Percentiles rank a stretch among this genome's conserved stretches.
Evolutionary conservation across 2,329 filamentous ascomycete genomes (phyloP).

Genomic region (Harringtonia aguacate): DNA sequence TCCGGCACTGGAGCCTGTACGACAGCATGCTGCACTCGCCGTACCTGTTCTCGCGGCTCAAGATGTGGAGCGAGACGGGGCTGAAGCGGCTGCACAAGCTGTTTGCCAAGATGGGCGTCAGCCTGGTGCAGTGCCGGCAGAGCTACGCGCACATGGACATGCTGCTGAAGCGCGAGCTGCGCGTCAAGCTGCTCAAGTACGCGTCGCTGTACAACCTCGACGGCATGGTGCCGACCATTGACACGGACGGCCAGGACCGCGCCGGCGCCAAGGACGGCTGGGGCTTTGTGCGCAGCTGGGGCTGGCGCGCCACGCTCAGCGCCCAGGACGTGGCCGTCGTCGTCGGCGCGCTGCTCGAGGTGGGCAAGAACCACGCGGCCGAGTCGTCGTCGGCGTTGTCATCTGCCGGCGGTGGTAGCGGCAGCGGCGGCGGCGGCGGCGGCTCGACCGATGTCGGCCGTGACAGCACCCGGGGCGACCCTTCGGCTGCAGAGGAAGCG

Average conservation of each 20-base stretch:
- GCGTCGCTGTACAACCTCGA: slow-evolving; percentile 89
- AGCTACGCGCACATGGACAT: slow-evolving; percentile 98
- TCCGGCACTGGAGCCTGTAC: slow-evolving; percentile 94
- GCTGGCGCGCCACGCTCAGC: slow-evolving; percentile 88
- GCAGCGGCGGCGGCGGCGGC: slow-evolving; percentile 20
- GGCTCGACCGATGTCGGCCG: slow-evolving; percentile 18
- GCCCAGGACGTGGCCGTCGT: slow-evolving; percentile 92
- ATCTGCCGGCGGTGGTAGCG: slow-evolving; percentile 16
- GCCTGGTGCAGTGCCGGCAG: slow-evolving; percentile 85
- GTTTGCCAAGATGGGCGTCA: slow-evolving; percentile 96
- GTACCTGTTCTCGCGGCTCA: slow-evolving; percentile 81
- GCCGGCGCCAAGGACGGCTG: slow-evolving; percentile 77
- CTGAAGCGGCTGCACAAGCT: slow-evolving; percentile 86
- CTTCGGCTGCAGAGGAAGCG: slow-evolving; percentile 30
- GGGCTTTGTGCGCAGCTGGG: slow-evolving; percentile 97
- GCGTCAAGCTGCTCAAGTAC: slow-evolving; percentile 80
- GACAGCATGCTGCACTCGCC: slow-evolving; percentile 98
- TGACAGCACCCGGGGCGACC: slow-evolving; percentile 21
- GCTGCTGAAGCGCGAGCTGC: slow-evolving; percentile 73
- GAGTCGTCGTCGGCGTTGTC: slow-evolving; percentile 18
- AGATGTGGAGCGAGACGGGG: slow-evolving; percentile 88
- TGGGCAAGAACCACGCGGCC: slow-evolving; percentile 51
- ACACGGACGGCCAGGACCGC: slow-evolving; percentile 58
- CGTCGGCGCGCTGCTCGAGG: slow-evolving; percentile 83
- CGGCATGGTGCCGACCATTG: slow-evolving; percentile 74